phyloP scores from a whole-genome alignment of 495 filamentous ascomycete genomes.

The Thermothielavioides terrestris region DNA sequence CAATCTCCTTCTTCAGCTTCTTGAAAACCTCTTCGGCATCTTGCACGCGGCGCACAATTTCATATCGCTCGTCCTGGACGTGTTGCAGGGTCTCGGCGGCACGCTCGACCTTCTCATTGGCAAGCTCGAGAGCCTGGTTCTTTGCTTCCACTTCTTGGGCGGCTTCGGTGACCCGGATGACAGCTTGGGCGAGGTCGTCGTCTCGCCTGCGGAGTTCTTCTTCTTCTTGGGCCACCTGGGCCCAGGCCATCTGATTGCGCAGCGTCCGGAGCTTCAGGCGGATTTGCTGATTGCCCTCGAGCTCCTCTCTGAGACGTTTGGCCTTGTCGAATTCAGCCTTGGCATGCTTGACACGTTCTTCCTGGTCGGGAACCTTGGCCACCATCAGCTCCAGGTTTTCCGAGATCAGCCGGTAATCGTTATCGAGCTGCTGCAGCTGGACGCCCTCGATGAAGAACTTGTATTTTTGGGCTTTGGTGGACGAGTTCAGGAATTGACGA shows the following conservation, averaged over 20 bases:
- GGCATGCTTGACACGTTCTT: slow-evolving; percentile 57
- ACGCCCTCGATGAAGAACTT: slow-evolving; percentile 95
- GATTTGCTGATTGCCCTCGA: slow-evolving; percentile 49
- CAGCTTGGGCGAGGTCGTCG: slow-evolving; percentile 24
- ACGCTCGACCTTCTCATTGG: slow-evolving; percentile 24
- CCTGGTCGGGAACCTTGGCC: slow-evolving; percentile 34
- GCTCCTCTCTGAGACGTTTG: slow-evolving; percentile 42
- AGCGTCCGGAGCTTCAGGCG: slow-evolving; percentile 44
- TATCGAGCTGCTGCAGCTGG: slow-evolving; percentile 82
- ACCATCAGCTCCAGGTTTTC: slow-evolving; percentile 41
- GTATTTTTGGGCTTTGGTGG: slow-evolving; percentile 78
- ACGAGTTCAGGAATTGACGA: slow-evolving; percentile 82
- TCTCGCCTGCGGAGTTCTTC: slow-evolving; percentile 22
- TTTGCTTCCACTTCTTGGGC: slow-evolving; percentile 22
- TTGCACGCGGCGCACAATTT: slow-evolving; percentile 29
- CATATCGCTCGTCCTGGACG: slow-evolving; percentile 28
- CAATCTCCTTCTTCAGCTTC: slow-evolving; percentile 20
- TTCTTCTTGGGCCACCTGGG: slow-evolving; percentile 49
- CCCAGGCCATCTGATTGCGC: slow-evolving; percentile 59
- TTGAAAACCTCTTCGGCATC: slow-evolving; percentile 32
- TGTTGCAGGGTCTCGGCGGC: slow-evolving; percentile 16
- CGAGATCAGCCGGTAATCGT: slow-evolving; percentile 75
- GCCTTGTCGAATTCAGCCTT: slow-evolving; percentile 33
- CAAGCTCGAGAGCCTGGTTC: slow-evolving; percentile 17
- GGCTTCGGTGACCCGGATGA: slow-evolving; percentile 21